Evolutionary conservation across 768 basidiomycete genomes (phyloP), one percentile per base, ranked within the genome.

Genomic region (Pulveroboletus frians): DNA sequence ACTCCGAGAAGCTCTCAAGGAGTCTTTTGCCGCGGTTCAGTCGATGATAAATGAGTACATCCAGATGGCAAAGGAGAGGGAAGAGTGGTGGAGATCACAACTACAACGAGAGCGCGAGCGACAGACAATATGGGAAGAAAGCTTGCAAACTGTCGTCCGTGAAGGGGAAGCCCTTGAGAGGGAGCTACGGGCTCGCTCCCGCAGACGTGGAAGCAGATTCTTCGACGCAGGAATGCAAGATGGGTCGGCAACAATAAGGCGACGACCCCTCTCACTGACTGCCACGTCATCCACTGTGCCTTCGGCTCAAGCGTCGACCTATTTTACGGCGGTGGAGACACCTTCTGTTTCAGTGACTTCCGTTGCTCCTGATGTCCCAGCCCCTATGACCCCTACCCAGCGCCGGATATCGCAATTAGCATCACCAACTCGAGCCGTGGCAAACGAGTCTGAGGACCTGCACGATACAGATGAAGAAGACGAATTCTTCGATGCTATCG

Each of bases 401-500:
- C 61, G 60, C 31, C 50, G 57, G 20, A 32, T 53, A 4, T 53
- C 59, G 4, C 62, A 51, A 21, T 36, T 54, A 17, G 52, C 34
- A 9, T 34, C 48, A 9, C 57, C 59, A 10, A 43, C 55, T 30
- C 52, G 58, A 9, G 52, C n/a, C 1, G 5, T 27, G 7, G 36
- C 60, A 14, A 66, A 68, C 4, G 68, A 68, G 14, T 74, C 73
- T 9, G 69, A 68, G 2, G 69, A 63, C 1, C 39, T 46, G 1
- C 58, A 59, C 18, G 78, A 78, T 47, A 86, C 85, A 1, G 87
- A 88, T 58, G 88, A 90, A 37, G 88, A 93, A 61, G 95, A 97
- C 68, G 93, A 98, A 67, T 97, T 97, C 69, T 97, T 95, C 63
- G 95, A 97, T 65, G 94, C 95, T 27, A 93, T 97, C 60, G 94